Evolutionary conservation across 768 basidiomycete genomes (phyloP).

Genomic region (Suillus tomentosus): DNA sequence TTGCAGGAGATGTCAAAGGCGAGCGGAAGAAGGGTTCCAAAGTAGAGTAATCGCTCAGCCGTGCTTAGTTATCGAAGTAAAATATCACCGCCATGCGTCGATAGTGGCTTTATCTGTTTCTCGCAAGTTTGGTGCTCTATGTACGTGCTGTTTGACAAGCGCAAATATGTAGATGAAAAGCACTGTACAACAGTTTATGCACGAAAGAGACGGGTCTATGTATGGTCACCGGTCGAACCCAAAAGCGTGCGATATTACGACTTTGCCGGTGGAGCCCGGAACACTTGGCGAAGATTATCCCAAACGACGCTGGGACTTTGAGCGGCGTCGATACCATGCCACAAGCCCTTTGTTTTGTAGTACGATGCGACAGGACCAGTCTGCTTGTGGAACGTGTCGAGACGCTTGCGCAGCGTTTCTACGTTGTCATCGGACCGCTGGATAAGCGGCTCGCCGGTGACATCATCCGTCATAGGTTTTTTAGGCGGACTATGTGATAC

Average conservation of each 20-base stretch:
- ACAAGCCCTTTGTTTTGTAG: conserved; percentile 90
- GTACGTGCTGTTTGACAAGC: conserved; percentile 8
- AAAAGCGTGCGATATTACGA: conserved; percentile 17
- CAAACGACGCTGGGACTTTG: conserved; percentile 93
- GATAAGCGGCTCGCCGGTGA: conserved; percentile 93
- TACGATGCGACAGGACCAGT: conserved; percentile 96
- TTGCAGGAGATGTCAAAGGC: conserved; percentile 78
- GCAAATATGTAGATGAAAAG: conserved; percentile 29
- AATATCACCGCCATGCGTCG: background rate
- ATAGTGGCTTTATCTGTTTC: background rate
- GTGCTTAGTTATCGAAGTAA: conserved; percentile 6
- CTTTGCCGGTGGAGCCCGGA: conserved; percentile 38
- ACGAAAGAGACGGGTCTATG: conserved; percentile 1
- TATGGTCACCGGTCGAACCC: background rate
- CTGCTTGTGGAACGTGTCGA: conserved; percentile 87
- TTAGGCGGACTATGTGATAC: conserved; percentile 80
- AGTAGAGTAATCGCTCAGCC: conserved; percentile 22
- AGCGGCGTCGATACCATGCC: conserved; percentile 90
- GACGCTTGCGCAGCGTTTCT: conserved; percentile 88
- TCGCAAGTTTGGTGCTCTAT: conserved; percentile 2
- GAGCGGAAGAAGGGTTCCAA: conserved; percentile 50
- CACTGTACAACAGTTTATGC: conserved; percentile 17
- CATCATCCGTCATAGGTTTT: conserved; percentile 91
- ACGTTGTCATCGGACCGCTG: conserved; percentile 99
- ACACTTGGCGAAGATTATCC: conserved; percentile 74